A percentile compares a stretch with the other conserved stretches of the same genome.
Evolutionary conservation across 2,329 filamentous ascomycete genomes (phyloP).

Genomic region (Monilinia fructigena): DNA sequence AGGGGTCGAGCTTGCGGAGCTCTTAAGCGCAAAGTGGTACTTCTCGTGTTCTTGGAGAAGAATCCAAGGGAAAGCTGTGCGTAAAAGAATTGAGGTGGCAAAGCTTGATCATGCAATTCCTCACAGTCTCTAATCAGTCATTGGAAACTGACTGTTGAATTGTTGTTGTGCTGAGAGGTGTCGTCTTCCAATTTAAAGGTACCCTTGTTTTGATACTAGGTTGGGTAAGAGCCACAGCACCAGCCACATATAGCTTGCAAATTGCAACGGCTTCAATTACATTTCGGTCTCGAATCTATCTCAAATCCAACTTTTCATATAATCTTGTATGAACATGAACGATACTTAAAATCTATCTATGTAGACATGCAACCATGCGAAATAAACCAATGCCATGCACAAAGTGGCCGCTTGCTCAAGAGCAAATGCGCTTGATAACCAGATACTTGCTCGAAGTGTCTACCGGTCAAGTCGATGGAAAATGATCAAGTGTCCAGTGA

Average conservation of each 20-base stretch:
- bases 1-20: conserved; percentile 12
- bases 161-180: conserved; percentile 2
- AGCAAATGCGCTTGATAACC: too few relatives aligned
- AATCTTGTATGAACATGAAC: too few relatives aligned
- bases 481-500: too few relatives aligned
- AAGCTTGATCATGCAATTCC: not conserved
- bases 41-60: conserved; percentile 1
- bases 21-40: conserved; percentile 11
- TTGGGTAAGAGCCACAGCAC: not conserved
- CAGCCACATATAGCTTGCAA: not conserved
- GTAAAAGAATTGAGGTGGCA: not conserved
- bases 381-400: too few relatives aligned
- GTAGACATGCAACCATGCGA: too few relatives aligned
- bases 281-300: too few relatives aligned
- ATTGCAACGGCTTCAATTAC: too few relatives aligned
- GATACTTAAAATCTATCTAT: too few relatives aligned
- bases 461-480: too few relatives aligned
- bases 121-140: not conserved
- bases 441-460: too few relatives aligned
- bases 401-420: too few relatives aligned
- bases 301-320: too few relatives aligned
- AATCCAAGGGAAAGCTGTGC: not conserved
- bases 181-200: not conserved
- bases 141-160: not conserved
- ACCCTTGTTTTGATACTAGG: not conserved